Base-by-base conservation (phyloP, 2,329 filamentous ascomycete genomes). In the Apiospora phragmitis region DNA sequence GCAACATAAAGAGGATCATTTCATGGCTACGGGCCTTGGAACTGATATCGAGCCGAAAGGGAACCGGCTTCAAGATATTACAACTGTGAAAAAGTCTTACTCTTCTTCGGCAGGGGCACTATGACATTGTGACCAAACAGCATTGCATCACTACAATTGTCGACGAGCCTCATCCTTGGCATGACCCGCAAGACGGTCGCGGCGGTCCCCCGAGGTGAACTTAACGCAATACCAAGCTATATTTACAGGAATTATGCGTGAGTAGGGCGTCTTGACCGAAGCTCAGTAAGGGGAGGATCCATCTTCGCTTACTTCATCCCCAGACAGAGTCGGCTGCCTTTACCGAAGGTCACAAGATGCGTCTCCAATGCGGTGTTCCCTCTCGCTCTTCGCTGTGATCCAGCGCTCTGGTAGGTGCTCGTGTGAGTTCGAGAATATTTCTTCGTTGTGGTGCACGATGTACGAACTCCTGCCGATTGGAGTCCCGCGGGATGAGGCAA, bases 311-410 rank as follows among this genome's bases (percentile, higher is more conserved):
- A 45, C 43, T 45, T 45, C 43, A 78, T 77, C n/a, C 85, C 84
- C 4, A 86, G 76, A 70, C 85, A 86, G n/a, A 76, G 76, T 16
- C 84, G 74, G 5, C 79, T 77, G 1, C 84, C 84, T 65, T 80
- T 83, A 79, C 81, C 71, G 26, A 86, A 86, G 1, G 82, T 69
- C 16, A 85, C 75, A 43, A 85, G 77, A 45, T 78, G 79, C 24
- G 77, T 77, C 41, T 83, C 79, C 0, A 84, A 71, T 1, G 75
- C 72, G 62, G 78, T 79, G 6, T 77, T 76, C n/a, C 16, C 18
- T 45, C 16, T 32, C 70, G 71, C 38, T 76, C 21, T 7, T 38
- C 29, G 35, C 79, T 73, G 38, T 77, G 4, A 85, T 71, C 79
- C 81, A 86, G 5, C 84, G 79, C 51, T 84, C 81, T 0, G 84